phyloP scores from a whole-genome alignment of 148 eudicot species.

The Polygonum maritimum region DNA sequence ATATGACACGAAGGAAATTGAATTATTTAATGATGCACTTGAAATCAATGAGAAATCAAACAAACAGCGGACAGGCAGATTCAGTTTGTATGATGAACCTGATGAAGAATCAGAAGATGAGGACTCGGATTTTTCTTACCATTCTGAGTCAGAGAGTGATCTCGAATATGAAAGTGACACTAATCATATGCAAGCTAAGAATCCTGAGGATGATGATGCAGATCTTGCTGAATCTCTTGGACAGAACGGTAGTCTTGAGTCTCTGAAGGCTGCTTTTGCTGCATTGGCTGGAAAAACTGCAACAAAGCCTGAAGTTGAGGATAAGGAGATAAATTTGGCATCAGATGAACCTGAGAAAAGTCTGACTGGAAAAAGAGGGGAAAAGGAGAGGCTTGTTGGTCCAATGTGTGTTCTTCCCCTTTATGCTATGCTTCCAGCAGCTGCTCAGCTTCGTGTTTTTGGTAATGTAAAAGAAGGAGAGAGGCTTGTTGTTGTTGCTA shows the following conservation, averaged over 20 bases:
- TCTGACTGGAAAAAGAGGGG: conserved; percentile 14
- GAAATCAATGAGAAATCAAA: conserved; percentile 29
- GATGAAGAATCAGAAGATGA: conserved; percentile 36
- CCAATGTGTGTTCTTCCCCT: conserved; percentile 74
- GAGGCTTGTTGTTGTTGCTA: conserved; percentile 83
- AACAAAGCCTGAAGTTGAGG: conserved; percentile 17
- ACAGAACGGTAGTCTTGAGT: conserved; percentile 29
- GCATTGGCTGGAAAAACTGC: conserved; percentile 46
- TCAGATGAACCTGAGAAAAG: conserved; percentile 10
- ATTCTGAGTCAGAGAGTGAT: conserved; percentile 53
- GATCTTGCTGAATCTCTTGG: conserved; percentile 21
- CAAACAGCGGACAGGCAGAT: conserved; percentile 42
- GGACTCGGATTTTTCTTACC: conserved; percentile 35
- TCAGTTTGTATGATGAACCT: conserved; percentile 46
- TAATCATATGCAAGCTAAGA: conserved; percentile 16
- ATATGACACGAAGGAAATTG: conserved; percentile 46
- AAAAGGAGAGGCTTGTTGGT: conserved; percentile 28
- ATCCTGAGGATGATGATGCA: conserved; percentile 19
- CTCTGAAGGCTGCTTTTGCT: conserved; percentile 70
- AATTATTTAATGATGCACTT: conserved; percentile 46
- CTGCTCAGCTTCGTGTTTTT: conserved; percentile 74
- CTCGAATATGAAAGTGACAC: conserved; percentile 37
- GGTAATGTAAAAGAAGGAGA: conserved; percentile 56
- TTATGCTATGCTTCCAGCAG: conserved; percentile 92
- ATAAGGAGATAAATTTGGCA: conserved; percentile 12